phyloP scores from a whole-genome alignment of 148 eudicot species.

The Rhododendron simsii region DNA sequence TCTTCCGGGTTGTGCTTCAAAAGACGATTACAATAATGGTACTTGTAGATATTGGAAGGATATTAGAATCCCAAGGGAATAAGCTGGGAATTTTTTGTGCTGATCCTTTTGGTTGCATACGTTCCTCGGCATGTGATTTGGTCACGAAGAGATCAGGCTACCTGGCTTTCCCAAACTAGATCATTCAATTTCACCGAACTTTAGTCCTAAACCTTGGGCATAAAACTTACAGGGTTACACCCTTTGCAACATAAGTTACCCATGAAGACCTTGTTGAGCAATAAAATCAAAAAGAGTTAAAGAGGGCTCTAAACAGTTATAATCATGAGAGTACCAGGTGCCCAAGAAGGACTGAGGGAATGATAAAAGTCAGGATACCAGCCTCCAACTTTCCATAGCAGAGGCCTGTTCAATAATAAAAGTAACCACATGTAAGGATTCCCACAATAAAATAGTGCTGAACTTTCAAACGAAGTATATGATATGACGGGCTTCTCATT shows the following conservation, averaged over 20 bases:
- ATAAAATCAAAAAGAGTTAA: background rate
- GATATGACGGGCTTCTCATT: background rate
- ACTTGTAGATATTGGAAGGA: background rate
- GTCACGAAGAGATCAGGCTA: background rate
- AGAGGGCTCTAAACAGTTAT: background rate
- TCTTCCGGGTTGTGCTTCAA: background rate
- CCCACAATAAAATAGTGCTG: background rate
- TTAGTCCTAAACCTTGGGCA: background rate
- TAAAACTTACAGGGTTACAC: background rate
- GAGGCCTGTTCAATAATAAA: conserved; percentile 49
- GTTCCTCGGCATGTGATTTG: background rate
- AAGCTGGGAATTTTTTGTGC: too few species aligned
- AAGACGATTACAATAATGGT: background rate
- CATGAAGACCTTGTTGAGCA: background rate
- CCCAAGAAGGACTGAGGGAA: conserved; percentile 79
- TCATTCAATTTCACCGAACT: background rate
- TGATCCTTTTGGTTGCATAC: too few species aligned
- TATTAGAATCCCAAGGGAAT: background rate
- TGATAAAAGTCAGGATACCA: conserved; percentile 69
- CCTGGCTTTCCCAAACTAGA: background rate
- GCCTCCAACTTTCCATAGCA: conserved; percentile 99
- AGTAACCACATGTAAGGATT: background rate
- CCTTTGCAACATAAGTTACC: background rate
- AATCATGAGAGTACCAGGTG: conserved; percentile 59
- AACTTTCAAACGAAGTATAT: background rate